Percentiles rank a stretch among this genome's conserved stretches.
These are phyloP conservation scores for Umbelopsis isabellina DNA, from an alignment of 192 early-diverging fungal species.

Conservation along the genomic window DNA sequence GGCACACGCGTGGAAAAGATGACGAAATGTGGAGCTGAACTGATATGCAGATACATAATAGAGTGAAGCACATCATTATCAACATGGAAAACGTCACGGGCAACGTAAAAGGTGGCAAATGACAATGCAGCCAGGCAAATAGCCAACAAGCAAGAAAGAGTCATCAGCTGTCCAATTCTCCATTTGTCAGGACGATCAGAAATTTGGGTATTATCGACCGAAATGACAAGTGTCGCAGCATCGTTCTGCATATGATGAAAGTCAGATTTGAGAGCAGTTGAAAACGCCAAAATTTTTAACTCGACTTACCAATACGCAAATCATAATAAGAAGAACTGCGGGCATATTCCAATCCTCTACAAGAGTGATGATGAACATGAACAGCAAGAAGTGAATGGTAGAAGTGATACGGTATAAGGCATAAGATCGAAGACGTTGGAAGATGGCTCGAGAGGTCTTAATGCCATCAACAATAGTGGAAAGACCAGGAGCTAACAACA, in stretches of 20 bases:
- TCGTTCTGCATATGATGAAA: conserved; percentile 59
- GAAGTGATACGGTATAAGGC: conserved; percentile 95
- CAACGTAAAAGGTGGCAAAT: conserved; percentile 85
- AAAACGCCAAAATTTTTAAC: not conserved
- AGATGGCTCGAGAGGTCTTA: conserved; percentile 87
- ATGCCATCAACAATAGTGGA: conserved; percentile 94
- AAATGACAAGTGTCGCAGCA: conserved; percentile 89
- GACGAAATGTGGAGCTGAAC: conserved; percentile 83
- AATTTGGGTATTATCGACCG: conserved; percentile 92
- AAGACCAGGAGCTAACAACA: conserved; percentile 85
- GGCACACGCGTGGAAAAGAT: conserved; percentile 92
- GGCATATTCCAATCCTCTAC: conserved; percentile 82
- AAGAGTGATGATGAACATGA: conserved; percentile 92
- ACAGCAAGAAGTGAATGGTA: conserved; percentile 93
- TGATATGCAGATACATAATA: conserved; percentile 94
- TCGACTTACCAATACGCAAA: conserved; percentile 69
- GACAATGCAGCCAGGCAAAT: conserved; percentile 73
- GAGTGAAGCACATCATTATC: conserved; percentile 70
- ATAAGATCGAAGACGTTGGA: conserved; percentile 94
- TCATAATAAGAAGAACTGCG: conserved; percentile 82
- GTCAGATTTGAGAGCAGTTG: not conserved
- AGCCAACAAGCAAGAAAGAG: conserved; percentile 78
- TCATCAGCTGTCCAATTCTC: conserved; percentile 91
- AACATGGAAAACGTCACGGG: conserved; percentile 65
- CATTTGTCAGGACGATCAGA: conserved; percentile 91